phyloP scores from a whole-genome alignment of 1,284 basidiomycete genomes.

The Ceratobasidium sp. region DNA sequence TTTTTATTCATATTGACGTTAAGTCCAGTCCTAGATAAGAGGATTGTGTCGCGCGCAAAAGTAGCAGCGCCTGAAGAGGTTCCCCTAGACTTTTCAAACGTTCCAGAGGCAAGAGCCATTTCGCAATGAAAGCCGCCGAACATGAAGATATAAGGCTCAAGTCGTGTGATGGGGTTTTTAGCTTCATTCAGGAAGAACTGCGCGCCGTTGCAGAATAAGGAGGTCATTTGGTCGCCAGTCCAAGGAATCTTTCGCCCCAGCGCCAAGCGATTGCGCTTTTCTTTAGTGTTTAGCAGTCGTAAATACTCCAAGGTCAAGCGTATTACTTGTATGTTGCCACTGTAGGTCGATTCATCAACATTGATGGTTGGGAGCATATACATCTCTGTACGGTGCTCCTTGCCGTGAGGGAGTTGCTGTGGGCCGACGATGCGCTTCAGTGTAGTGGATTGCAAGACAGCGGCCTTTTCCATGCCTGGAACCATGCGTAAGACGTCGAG shows the following conservation, averaged over 20 bases:
- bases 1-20: neutral
- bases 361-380: neutral
- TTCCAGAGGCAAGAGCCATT: neutral
- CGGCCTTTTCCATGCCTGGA: neutral
- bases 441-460: neutral
- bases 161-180: neutral
- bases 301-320: no score
- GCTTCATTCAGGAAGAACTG: neutral
- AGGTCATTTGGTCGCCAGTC: constrained; percentile 7
- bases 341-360: neutral
- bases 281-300: neutral
- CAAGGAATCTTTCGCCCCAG: neutral
- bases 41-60: neutral
- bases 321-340: neutral
- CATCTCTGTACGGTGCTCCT: neutral
- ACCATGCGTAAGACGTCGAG: neutral
- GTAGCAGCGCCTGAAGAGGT: neutral
- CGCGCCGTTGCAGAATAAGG: neutral
- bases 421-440: neutral
- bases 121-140: neutral
- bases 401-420: neutral
- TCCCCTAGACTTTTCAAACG: neutral
- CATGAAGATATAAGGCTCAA: neutral
- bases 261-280: neutral
- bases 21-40: neutral